Evolutionary conservation across 108 stramenopile genomes (phyloP).

Genomic region (Aurantiochytrium sp.): DNA sequence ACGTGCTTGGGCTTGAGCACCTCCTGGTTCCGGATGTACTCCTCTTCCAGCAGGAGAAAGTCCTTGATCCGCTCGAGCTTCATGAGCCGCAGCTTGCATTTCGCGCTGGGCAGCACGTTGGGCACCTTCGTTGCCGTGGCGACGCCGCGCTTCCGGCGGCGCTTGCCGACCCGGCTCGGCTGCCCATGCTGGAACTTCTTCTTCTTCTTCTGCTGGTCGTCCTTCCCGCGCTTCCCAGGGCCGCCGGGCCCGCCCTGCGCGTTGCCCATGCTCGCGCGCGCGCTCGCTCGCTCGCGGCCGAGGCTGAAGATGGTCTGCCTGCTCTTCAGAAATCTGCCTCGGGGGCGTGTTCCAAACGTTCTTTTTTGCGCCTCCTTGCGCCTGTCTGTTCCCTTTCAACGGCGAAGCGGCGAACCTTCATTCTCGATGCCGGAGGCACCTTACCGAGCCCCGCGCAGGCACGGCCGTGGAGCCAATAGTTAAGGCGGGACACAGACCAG

Average conservation of each 20-base stretch:
- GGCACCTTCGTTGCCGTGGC: conserved; percentile 28
- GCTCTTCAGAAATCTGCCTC: too few species aligned
- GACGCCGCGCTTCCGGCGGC: conserved; percentile 2
- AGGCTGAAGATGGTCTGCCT: too few species aligned
- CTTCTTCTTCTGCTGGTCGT: conserved; percentile 31
- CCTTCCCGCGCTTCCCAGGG: neutral
- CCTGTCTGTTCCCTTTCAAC: too few species aligned
- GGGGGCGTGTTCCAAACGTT: too few species aligned
- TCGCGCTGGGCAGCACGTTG: conserved; percentile 78
- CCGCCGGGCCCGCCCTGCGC: conserved; percentile 27
- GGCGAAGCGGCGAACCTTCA: too few species aligned
- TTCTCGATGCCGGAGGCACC: too few species aligned
- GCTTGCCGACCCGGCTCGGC: conserved; percentile 16
- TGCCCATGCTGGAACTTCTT: conserved; percentile 25
- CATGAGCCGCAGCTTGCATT: conserved; percentile 92
- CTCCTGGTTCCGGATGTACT: conserved; percentile 98
- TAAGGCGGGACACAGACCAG: too few species aligned
- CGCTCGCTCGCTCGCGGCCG: too few species aligned
- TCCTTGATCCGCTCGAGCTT: conserved; percentile 98
- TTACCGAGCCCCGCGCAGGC: too few species aligned
- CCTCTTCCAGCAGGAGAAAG: conserved; percentile 94
- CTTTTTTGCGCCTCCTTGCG: too few species aligned
- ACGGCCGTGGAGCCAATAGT: too few species aligned
- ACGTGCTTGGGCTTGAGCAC: conserved; percentile 95
- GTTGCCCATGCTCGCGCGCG: conserved; percentile 27